Evolutionary conservation across 495 filamentous ascomycete species (phyloP).

Genomic region (Penicillium paradoxum): DNA sequence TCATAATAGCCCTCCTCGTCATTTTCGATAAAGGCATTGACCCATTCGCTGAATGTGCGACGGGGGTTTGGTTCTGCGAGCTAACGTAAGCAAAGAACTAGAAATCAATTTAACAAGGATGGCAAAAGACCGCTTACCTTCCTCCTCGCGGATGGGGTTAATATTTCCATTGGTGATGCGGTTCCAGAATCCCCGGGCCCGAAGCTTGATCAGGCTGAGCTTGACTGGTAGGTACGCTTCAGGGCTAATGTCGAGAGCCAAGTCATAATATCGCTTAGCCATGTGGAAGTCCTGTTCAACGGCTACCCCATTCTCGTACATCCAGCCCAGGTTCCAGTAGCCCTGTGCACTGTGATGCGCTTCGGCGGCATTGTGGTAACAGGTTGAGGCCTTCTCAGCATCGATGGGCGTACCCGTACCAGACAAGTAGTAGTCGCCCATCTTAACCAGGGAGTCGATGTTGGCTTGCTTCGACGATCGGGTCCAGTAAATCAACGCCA

Average conservation of each 20-base stretch:
- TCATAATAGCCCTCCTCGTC: slow-evolving; percentile 51
- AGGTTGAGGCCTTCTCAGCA: slow-evolving; percentile 83
- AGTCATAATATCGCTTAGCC: slow-evolving; percentile 92
- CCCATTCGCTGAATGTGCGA: slow-evolving; percentile 77
- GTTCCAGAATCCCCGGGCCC: slow-evolving; percentile 87
- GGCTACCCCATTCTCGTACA: slow-evolving; percentile 96
- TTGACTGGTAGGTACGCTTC: slow-evolving; percentile 96
- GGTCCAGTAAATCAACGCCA: slow-evolving; percentile 94
- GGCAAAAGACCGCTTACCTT: slow-evolving; percentile 51
- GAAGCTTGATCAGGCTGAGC: slow-evolving; percentile 79
- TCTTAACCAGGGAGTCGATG: slow-evolving; percentile 91
- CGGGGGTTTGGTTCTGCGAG: slow-evolving; percentile 56
- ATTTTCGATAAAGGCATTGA: slow-evolving; percentile 74
- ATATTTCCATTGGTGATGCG: slow-evolving; percentile 81
- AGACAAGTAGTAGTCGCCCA: slow-evolving; percentile 92
- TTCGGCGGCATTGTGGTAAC: slow-evolving; percentile 89
- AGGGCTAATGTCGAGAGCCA: slow-evolving; percentile 80
- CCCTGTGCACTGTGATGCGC: slow-evolving; percentile 89
- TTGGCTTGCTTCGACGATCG: slow-evolving; percentile 91
- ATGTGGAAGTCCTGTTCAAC: slow-evolving; percentile 95
- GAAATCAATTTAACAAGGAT: not conserved
- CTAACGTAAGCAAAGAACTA: not conserved
- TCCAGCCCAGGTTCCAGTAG: slow-evolving; percentile 97
- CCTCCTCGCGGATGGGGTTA: slow-evolving; percentile 85
- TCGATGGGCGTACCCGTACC: slow-evolving; percentile 69